Conservation (phyloP, 225 moss, liverwort and hornwort species). For the Bryoerythrophyllum caledonicum region DNA sequence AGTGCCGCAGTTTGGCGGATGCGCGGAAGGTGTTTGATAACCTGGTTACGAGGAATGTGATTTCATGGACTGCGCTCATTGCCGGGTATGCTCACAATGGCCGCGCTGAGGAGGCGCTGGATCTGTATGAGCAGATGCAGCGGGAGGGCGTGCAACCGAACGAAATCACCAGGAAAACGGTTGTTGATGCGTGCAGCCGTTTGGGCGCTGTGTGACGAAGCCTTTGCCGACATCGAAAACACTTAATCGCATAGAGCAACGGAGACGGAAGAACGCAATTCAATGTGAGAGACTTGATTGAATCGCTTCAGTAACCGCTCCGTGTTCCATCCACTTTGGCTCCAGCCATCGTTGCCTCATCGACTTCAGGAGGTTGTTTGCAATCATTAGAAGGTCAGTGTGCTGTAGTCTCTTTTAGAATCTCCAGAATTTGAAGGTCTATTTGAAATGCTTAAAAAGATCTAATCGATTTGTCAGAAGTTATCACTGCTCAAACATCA, state of each 20-base stretch:
- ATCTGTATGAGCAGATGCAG: slow-evolving; percentile 44
- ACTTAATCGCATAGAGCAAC: neutral
- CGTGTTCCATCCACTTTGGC: slow-evolving; percentile 4
- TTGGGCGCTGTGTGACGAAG: slow-evolving; percentile 49
- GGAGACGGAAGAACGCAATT: neutral
- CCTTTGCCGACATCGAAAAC: neutral
- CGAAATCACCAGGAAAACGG: slow-evolving; percentile 41
- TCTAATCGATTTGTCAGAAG: neutral
- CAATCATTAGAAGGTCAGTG: slow-evolving; percentile 16
- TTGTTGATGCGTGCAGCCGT: slow-evolving; percentile 41
- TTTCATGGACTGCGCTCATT: slow-evolving; percentile 59
- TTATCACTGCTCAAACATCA: neutral
- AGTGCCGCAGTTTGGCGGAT: slow-evolving; percentile 48
- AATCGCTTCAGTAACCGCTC: neutral
- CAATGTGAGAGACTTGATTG: neutral
- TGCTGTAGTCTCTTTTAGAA: neutral
- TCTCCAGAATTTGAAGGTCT: slow-evolving; percentile 2
- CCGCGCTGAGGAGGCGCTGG: slow-evolving; percentile 46
- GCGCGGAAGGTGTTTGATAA: slow-evolving; percentile 50
- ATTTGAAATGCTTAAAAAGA: neutral
- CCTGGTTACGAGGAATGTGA: slow-evolving; percentile 39
- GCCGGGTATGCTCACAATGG: slow-evolving; percentile 40
- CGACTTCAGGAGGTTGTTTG: neutral
- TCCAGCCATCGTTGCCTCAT: neutral
- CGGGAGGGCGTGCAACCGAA: slow-evolving; percentile 50